Conservation (phyloP, 768 basidiomycete genomes). For the Pholiota conissans region DNA sequence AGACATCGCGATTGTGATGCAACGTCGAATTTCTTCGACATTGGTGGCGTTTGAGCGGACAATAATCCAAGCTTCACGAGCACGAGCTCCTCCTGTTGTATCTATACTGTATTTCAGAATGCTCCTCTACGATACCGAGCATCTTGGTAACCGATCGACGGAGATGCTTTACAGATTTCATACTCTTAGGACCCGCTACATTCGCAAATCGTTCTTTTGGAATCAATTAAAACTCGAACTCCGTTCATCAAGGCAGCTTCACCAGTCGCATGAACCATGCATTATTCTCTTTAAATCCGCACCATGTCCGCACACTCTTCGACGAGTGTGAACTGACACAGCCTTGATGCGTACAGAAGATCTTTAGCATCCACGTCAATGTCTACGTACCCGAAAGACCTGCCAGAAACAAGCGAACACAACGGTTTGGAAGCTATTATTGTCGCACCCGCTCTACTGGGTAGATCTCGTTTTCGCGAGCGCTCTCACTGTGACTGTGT, state of each 20-base stretch:
- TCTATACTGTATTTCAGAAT: no score
- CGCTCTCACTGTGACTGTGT: conserved; percentile 4
- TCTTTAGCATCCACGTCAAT: neutral
- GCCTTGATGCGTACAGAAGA: neutral
- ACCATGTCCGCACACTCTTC: conserved; percentile 23
- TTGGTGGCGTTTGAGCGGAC: conserved; percentile 30
- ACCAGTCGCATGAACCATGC: no score
- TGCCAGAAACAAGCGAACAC: neutral
- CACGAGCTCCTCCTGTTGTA: no score
- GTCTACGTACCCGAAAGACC: neutral
- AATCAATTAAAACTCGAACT: no score
- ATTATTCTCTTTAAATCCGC: conserved; percentile 26
- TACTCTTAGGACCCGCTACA: neutral
- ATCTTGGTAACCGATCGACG: no score
- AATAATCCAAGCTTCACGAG: neutral
- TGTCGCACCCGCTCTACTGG: neutral
- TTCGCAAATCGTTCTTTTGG: no score
- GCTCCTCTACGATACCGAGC: no score
- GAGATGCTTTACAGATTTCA: neutral
- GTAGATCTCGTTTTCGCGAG: neutral
- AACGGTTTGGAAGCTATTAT: neutral
- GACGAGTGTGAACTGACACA: neutral
- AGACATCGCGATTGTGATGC: neutral
- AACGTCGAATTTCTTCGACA: neutral
- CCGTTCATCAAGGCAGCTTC: no score